phyloP scores from a whole-genome alignment of 495 filamentous ascomycete species.

The Pseudoneurospora amorphoporcata region DNA sequence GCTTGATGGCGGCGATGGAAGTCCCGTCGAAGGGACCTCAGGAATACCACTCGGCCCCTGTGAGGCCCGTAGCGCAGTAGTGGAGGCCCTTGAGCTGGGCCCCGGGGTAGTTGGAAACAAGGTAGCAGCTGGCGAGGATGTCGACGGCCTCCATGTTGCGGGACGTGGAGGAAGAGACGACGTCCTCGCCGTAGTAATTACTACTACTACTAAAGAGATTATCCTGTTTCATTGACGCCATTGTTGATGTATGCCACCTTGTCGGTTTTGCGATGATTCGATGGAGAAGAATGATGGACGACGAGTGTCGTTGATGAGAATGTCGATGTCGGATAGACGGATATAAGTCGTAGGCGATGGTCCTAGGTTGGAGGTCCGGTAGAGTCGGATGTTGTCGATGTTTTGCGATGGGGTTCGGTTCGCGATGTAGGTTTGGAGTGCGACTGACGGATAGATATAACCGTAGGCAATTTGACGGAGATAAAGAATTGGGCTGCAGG shows the following conservation, averaged over 20 bases:
- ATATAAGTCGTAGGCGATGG: neutral
- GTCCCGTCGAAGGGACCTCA: conserved; percentile 79
- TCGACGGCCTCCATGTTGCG: conserved; percentile 27
- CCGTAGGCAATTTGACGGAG: neutral
- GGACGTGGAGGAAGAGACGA: conserved; percentile 26
- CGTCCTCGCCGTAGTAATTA: conserved; percentile 55
- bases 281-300: neutral
- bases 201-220: conserved; percentile 55
- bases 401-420: no score
- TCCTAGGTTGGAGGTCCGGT: neutral
- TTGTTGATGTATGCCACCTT: conserved; percentile 33
- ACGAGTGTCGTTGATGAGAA: neutral
- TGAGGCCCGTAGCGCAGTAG: conserved; percentile 70
- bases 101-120: conserved; percentile 40
- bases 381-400: neutral
- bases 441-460: neutral
- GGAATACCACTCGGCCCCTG: conserved; percentile 93
- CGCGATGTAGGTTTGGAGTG: neutral
- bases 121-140: conserved; percentile 81
- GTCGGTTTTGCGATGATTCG: neutral
- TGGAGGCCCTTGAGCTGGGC: conserved; percentile 64
- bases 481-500: neutral
- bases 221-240: conserved; percentile 54
- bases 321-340: neutral
- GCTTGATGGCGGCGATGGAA: conserved; percentile 66